Percentiles rank a stretch among this genome's conserved stretches.
Conservation (phyloP, 768 basidiomycete species). For the Lenzites betulinus region DNA sequence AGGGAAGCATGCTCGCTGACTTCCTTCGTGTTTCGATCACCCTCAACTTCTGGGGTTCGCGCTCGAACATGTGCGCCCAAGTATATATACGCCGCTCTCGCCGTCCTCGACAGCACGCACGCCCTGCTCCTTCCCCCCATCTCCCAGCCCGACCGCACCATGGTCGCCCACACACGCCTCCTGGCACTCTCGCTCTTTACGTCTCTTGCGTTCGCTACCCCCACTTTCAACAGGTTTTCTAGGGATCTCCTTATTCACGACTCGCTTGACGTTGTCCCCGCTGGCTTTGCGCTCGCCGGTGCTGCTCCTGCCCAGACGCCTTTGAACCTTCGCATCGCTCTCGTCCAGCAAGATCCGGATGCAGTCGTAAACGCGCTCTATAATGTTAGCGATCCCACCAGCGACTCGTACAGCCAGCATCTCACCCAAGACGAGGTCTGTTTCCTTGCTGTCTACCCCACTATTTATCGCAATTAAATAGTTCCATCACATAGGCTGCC, state of each 20-base stretch:
- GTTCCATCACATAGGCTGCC: conserved; percentile 21
- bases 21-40: too few species aligned
- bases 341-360: conserved; percentile 26
- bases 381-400: conserved; percentile 28
- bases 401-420: conserved; percentile 29
- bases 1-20: too few species aligned
- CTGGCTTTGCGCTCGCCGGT: conserved; percentile 19
- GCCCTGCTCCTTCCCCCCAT: neutral
- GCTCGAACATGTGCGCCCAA: too few species aligned
- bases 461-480: too few species aligned
- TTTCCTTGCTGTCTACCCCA: neutral
- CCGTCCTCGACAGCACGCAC: too few species aligned
- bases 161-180: conserved; percentile 16
- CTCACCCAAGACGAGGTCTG: conserved; percentile 32
- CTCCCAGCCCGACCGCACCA: neutral
- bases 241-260: conserved; percentile 22
- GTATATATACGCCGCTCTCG: too few species aligned
- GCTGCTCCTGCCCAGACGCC: conserved; percentile 21
- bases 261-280: conserved; percentile 10
- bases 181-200: conserved; percentile 20
- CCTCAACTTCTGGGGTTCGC: too few species aligned
- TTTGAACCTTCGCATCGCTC: conserved; percentile 31
- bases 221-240: conserved; percentile 5
- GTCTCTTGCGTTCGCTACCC: conserved; percentile 7
- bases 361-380: conserved; percentile 31